Evolutionary conservation across 148 eudicot genomes (phyloP).

Genomic region (Pouteria glomerata): DNA sequence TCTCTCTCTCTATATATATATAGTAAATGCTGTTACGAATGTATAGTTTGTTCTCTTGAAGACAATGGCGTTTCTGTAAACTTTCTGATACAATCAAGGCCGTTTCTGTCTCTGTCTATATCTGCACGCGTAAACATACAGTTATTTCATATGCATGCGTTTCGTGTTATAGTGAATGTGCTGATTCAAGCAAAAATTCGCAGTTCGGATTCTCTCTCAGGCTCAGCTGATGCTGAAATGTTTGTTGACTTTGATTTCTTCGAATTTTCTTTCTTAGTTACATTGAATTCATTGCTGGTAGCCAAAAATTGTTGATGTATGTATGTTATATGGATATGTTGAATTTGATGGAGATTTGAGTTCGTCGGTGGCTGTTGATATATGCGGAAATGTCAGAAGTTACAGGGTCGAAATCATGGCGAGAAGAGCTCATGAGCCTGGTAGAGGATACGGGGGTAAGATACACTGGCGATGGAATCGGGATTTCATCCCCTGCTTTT

Average conservation of each 20-base stretch:
- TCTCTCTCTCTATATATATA: neutral
- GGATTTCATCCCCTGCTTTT: conserved; percentile 23
- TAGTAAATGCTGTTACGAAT: no score
- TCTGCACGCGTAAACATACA: no score
- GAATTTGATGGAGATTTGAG: conserved; percentile 7
- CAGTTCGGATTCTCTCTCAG: neutral
- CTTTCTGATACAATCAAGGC: no score
- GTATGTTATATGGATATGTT: neutral
- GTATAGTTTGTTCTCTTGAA: no score
- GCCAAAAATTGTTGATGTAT: neutral
- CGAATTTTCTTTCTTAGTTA: neutral
- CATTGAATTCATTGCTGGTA: no score
- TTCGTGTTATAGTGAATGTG: conserved; percentile 18
- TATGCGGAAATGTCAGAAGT: conserved; percentile 51
- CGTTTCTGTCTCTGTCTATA: no score
- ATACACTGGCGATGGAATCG: conserved; percentile 33
- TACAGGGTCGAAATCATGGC: conserved; percentile 54
- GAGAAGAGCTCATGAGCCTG: conserved; percentile 66
- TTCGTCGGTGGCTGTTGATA: neutral
- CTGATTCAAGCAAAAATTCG: conserved; percentile 21
- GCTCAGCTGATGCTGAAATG: no score
- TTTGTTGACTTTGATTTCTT: conserved; percentile 8
- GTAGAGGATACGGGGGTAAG: conserved; percentile 60
- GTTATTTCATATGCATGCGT: neutral
- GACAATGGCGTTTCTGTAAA: no score